Evolutionary conservation across 768 basidiomycete species (phyloP).

Genomic region (Lentinula sp.): DNA sequence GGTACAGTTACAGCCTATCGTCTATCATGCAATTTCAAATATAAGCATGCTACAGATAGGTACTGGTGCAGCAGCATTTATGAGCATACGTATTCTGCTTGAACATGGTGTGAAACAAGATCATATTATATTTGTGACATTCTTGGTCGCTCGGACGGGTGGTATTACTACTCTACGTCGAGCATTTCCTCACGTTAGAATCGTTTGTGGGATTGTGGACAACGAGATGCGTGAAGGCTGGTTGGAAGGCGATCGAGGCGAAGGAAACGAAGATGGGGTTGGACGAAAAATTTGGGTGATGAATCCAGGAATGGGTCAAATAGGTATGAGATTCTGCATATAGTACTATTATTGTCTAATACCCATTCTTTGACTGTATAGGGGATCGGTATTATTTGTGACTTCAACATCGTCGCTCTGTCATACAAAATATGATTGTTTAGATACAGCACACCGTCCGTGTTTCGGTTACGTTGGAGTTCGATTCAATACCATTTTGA

Average conservation of each 20-base stretch:
- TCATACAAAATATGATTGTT: too few species aligned
- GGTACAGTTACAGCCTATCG: constrained; percentile 27
- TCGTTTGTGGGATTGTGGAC: constrained; percentile 84
- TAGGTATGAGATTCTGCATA: constrained; percentile 41
- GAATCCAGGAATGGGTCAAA: constrained; percentile 86
- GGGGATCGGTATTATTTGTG: constrained; percentile 37
- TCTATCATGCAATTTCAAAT: not conserved
- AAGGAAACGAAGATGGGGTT: constrained; percentile 39
- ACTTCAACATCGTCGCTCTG: not conserved
- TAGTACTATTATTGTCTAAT: not conserved
- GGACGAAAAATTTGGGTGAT: constrained; percentile 75
- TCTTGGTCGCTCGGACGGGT: constrained; percentile 80
- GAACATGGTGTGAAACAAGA: constrained; percentile 88
- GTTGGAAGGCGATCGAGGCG: constrained; percentile 51
- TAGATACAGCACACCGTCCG: too few species aligned
- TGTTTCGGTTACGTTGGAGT: too few species aligned
- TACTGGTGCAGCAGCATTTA: constrained; percentile 88
- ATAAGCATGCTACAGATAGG: constrained; percentile 57
- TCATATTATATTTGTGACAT: constrained; percentile 84
- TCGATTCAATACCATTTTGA: too few species aligned
- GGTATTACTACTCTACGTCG: constrained; percentile 70
- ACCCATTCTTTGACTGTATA: constrained; percentile 6
- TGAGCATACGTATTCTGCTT: constrained; percentile 89
- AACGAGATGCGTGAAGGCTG: constrained; percentile 69
- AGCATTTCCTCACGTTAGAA: constrained; percentile 81